Base-by-base conservation (phyloP, 495 filamentous ascomycete species). In the Tuber indicum region DNA sequence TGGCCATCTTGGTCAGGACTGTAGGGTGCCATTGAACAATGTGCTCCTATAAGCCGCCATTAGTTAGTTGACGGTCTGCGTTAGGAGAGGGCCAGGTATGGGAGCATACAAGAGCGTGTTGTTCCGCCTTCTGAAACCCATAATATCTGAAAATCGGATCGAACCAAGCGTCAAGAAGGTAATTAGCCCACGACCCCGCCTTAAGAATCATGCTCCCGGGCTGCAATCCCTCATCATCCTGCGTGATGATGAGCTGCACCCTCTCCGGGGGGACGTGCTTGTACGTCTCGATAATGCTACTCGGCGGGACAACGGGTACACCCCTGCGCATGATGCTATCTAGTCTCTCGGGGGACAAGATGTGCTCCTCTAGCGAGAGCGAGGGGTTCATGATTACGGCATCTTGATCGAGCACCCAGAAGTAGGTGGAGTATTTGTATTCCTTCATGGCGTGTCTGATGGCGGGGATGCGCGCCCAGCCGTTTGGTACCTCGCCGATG, bases 21-120 rank as follows among this genome's bases (percentile, higher is more conserved):
- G 96, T 99, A n/a, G 96, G 94, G 84, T 99, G 96, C 96, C 96
- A 99, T 87, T 97, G 96, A 46, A 95, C 89, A 75, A 97, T 92
- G 82, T 94, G 93, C 84, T 95, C 93, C 92, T 95, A 78, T 52
- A 23, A 14, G 26, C 10, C 14, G 23, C 14, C 8, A 17, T 47
- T 47, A 9, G 58, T 81, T 43, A 81, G 77, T 46, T 69, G 58
- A 77, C 45, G n/a, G 46, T 23, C 23, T 26, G 32, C 41, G 43
- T 32, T 41, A 45, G 9, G 26, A 23, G 21, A 32, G 32, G 32
- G 21, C 26, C 21, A 3, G 74, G 16, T 46, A 46, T 23, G 23
- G 73, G 74, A 26, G 84, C 90, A 82, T 87, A 96, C 96, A 88
- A 99, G 85, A 71, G 94, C 94, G 88, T 98, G 94, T 41, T 87